A percentile compares a stretch with the other conserved stretches of the same genome.
Conservation (phyloP, 1,284 basidiomycete species). For the Apiotrichum veenhuisii region DNA sequence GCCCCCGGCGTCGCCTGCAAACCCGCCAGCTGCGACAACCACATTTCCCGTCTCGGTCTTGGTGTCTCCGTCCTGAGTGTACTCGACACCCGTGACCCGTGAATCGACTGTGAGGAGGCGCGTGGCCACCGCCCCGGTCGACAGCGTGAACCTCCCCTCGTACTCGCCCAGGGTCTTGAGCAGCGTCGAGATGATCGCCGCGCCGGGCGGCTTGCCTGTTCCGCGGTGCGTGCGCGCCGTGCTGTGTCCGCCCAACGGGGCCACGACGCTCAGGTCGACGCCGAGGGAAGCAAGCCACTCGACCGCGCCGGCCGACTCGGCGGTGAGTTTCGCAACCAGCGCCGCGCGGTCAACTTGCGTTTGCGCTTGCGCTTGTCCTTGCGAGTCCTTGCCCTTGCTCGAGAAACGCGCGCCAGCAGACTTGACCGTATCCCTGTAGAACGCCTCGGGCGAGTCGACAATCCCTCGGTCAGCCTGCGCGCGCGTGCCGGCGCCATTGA, state of each 20-base stretch:
- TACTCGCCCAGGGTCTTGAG: constrained; percentile 9
- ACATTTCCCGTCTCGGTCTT: constrained; percentile 3
- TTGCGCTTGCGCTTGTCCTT: too few species aligned
- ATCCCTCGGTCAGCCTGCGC: constrained; percentile 4
- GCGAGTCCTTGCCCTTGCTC: not conserved
- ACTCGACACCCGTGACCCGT: constrained; percentile 2
- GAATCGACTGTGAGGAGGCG: not conserved
- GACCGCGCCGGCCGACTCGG: constrained; percentile 4
- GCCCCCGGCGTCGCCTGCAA: constrained; percentile 9
- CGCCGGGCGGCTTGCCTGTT: constrained; percentile 11
- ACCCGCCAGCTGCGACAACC: constrained; percentile 15
- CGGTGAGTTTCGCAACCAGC: constrained; percentile 6
- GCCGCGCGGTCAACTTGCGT: constrained; percentile 4
- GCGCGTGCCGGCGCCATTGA: constrained; percentile 15
- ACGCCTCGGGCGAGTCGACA: not conserved
- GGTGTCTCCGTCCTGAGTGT: not conserved
- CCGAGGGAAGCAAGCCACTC: constrained; percentile 12
- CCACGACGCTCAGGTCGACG: constrained; percentile 14
- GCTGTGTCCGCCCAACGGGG: constrained; percentile 14
- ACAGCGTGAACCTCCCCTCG: constrained; percentile 8
- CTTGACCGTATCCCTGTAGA: constrained; percentile 8
- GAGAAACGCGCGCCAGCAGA: constrained; percentile 9
- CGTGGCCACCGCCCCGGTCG: constrained; percentile 3
- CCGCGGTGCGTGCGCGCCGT: constrained; percentile 14
- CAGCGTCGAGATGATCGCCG: constrained; percentile 8